Base-by-base conservation (phyloP, 306 rosid species). In the Cicer cuneatum region DNA sequence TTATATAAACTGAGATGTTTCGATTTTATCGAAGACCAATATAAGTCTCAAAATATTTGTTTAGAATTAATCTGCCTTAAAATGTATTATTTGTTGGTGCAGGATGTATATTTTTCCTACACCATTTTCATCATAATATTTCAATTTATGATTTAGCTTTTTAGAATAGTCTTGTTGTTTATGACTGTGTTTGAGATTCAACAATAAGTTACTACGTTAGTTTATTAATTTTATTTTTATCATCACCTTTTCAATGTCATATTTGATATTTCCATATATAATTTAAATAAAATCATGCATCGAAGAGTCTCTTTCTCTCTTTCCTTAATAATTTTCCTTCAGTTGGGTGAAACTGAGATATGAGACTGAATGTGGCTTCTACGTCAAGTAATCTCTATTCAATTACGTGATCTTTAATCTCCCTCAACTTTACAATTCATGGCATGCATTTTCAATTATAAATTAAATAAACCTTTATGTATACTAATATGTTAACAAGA, bases 371-470 rank as follows among this genome's bases (percentile, higher is more conserved):
- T 33, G 40, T 59, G 65, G 19, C 65, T 59, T 59, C 12, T 33
- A 33, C 42, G 42, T 59, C 65, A 59, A 59, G 65, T 33, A 33
- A 33, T 33, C 65, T 49, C 42, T 29, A 59, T 59, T 59, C 0
- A 59, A 24, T 59, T 59, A 59, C 64, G 65, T 59, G 65, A 59
- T 10, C 65, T 59, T 59, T 11, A 59, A 59, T 29, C 10, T 33
- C 18, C 65, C 65, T 6, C 40, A 58, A 33, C 64, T 58, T 58
- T 16, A 58, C 7, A 9, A 5, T 21, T 57, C 18, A 59, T 59
- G 65, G 24, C 18, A 59, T 59, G 65, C 42, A 37, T 11, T 11
- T 59, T 18, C 65, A 33, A 29, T 33, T n/a, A 5, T 33, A 59
- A 33, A 6, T 58, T 29, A 58, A 11, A 21, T 57, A 33, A 6